Percentiles rank a stretch among this genome's conserved stretches.
These are phyloP conservation scores for Medicago truncatula DNA, from an alignment of 306 rosid genomes.

Conservation along the genomic window MtrunA17r5.0-ANR NC_053045.1:17286001-17286500, in stretches of 20 bases:
- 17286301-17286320: constrained; percentile 69
- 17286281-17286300: constrained; percentile 52
- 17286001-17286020: neutral
- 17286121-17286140: constrained; percentile 86
- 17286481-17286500: no score
- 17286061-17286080: constrained; percentile 42
- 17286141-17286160: constrained; percentile 96
- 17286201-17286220: constrained; percentile 95
- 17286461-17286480: no score
- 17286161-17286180: constrained; percentile 70
- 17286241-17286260: constrained; percentile 66
- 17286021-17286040: constrained; percentile 50
- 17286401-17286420: constrained; percentile 72
- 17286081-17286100: constrained; percentile 65
- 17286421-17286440: neutral
- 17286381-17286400: constrained; percentile 81
- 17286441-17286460: no score
- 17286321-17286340: constrained; percentile 74
- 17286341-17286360: constrained; percentile 82
- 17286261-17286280: constrained; percentile 75
- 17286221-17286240: constrained; percentile 83
- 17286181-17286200: constrained; percentile 81
- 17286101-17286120: constrained; percentile 74
- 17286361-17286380: constrained; percentile 86
- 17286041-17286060: constrained; percentile 39